Base-by-base conservation (phyloP, 805 yeast genomes). In the Citeromyces matritensis region DNA sequence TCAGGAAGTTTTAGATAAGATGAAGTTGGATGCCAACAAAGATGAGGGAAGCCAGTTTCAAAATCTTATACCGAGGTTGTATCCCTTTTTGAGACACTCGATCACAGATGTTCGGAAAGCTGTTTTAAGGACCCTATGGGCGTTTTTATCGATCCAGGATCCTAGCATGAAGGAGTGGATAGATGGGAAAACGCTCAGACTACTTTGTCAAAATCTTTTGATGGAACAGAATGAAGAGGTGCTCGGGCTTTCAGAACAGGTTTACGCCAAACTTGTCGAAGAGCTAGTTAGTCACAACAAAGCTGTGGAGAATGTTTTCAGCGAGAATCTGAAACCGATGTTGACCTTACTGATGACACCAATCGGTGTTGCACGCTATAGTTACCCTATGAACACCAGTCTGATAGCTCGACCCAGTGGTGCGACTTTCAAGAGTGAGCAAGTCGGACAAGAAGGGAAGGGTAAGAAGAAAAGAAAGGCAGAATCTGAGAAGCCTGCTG, bases 81-180 rank as follows among this genome's bases (percentile, higher is more conserved):
- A 77, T 45, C 96, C 96, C 14, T 91, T 91, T 45, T 61, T 91
- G 39, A 70, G 99, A 41, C 98, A 91, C 53, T 84, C 97, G 2
- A 85, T 91, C 36, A 68, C 86, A 2, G 81, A 83, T 42, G 97
- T 91, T 9, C 68, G 99, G 42, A 77, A 72, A 43, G 82, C 97
- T 0, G 95, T 88, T 2, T 55, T 91, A 26, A 71, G 80, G 37
- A 78, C 96, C 1, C 57, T 91, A 17, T 47, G 69, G 26, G 91
- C 93, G 31, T 86, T 93, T 44, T 57, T 85, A 34, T 43, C 55
- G 8, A 59, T 68, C 27, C 73, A 75, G 37, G 59, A 65, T 29
- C 40, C 50, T 12, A 49, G 65, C 2, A 44, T 49, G 26, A 65
- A 59, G 27, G 61, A 63, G 31, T 91, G 97, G 96, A 71, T 86